Evolutionary conservation across 352 stramenopile species (phyloP).

Genomic region (Globisporangium okanoganense): DNA sequence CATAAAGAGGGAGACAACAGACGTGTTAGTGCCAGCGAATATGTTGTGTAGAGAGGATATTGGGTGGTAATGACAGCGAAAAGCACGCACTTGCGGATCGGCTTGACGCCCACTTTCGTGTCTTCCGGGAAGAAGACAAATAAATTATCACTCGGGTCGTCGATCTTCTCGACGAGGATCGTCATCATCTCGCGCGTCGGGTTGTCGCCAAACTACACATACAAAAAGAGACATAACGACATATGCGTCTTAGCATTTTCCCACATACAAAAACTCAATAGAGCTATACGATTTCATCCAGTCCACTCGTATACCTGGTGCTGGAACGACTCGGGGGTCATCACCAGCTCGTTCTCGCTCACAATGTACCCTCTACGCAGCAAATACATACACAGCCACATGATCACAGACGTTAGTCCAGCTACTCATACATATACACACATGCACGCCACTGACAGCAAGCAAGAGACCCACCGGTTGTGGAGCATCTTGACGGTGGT

Average conservation of each 20-base stretch:
- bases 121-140: constrained; percentile 99
- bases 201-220: constrained; percentile 84
- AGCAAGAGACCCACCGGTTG: too few relatives aligned
- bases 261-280: not conserved
- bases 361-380: constrained; percentile 96
- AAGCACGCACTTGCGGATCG: constrained; percentile 88
- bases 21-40: not conserved
- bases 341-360: constrained; percentile 94
- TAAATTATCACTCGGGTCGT: constrained; percentile 93
- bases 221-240: not conserved
- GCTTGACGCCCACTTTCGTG: constrained; percentile 98
- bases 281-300: not conserved
- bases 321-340: constrained; percentile 93
- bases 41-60: not conserved
- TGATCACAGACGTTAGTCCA: not conserved
- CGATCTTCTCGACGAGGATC: constrained; percentile 93
- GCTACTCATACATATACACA: not conserved
- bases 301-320: constrained; percentile 43
- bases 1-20: not conserved
- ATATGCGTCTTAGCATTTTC: not conserved
- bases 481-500: constrained; percentile 95
- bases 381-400: not conserved
- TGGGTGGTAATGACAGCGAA: constrained; percentile 9
- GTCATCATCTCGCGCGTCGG: constrained; percentile 95
- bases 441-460: too few relatives aligned